These are phyloP conservation scores for Raphanus sativus DNA, from an alignment of 345 rosid species.

Conservation along the genomic window DNA sequence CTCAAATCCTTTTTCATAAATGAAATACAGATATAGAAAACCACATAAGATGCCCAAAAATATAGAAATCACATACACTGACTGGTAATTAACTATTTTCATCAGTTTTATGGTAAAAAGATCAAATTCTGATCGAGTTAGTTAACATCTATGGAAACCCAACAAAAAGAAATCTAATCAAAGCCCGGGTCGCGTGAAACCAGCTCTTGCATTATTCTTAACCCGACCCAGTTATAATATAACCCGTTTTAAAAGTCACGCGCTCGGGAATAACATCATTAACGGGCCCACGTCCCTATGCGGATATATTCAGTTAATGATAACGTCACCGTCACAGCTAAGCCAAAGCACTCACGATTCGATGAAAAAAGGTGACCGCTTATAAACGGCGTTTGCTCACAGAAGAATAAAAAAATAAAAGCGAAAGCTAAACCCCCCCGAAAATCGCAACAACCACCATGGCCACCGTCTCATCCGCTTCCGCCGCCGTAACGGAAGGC, in stretches of 20 bases:
- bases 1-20: not conserved
- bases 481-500: constrained; percentile 29
- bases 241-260: constrained; percentile 36
- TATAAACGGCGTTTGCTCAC: constrained; percentile 31
- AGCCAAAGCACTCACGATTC: constrained; percentile 9
- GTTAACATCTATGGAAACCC: not conserved
- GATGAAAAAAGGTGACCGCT: not conserved
- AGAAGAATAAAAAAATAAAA: not conserved
- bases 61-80: not conserved
- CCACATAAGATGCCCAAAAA: not conserved
- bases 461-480: constrained; percentile 30
- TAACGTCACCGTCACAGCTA: constrained; percentile 30
- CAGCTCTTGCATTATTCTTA: not conserved
- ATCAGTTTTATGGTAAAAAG: not conserved
- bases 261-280: constrained; percentile 27
- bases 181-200: constrained; percentile 2
- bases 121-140: not conserved
- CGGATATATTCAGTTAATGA: constrained; percentile 28
- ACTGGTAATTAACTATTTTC: not conserved
- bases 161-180: not conserved
- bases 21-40: not conserved
- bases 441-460: constrained; percentile 27
- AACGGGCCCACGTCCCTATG: constrained; percentile 25
- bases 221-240: not conserved
- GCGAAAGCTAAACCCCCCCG: constrained; percentile 7